Percentiles rank a stretch among this genome's conserved stretches.
phyloP scores from a whole-genome alignment of 1,139 yeast species.

The Nakaseomyces uthaithaninus region DNA sequence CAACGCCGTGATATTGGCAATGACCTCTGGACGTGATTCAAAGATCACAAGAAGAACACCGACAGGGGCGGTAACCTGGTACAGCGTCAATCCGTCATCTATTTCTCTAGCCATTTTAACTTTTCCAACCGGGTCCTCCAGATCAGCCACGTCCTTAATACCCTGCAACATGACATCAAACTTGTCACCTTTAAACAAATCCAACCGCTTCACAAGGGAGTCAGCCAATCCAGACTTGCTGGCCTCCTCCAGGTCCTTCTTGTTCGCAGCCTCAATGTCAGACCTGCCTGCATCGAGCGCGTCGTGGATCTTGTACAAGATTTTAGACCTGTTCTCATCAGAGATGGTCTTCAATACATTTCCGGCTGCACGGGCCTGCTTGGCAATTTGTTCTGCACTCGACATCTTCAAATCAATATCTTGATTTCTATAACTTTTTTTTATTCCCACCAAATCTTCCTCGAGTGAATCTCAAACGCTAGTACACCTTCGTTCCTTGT shows the following conservation, averaged over 20 bases:
- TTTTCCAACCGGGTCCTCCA: conserved; percentile 88
- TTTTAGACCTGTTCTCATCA: conserved; percentile 63
- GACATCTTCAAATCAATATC: conserved; percentile 1
- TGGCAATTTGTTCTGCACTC: conserved; percentile 52
- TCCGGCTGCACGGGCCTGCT: conserved; percentile 69
- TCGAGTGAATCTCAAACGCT: no score
- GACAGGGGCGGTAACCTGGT: conserved; percentile 83
- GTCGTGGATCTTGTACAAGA: conserved; percentile 64
- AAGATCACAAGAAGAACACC: conserved; percentile 90
- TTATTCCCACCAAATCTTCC: no score
- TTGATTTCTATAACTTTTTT: not conserved
- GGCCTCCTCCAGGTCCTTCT: conserved; percentile 68
- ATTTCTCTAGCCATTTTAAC: conserved; percentile 71
- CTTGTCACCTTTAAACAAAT: conserved; percentile 71
- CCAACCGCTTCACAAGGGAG: conserved; percentile 74
- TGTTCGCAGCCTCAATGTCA: conserved; percentile 62
- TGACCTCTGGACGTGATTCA: conserved; percentile 96
- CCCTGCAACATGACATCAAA: conserved; percentile 94
- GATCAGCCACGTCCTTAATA: conserved; percentile 75
- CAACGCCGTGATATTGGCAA: conserved; percentile 92
- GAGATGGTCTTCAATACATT: conserved; percentile 69
- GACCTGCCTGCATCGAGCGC: conserved; percentile 52
- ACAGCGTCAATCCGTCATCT: conserved; percentile 78
- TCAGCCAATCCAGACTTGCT: conserved; percentile 47
- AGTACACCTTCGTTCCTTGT: no score